These are phyloP conservation scores for Nicotiana sylvestris DNA, from an alignment of 257 asterid genomes.

Conservation along the genomic window DNA sequence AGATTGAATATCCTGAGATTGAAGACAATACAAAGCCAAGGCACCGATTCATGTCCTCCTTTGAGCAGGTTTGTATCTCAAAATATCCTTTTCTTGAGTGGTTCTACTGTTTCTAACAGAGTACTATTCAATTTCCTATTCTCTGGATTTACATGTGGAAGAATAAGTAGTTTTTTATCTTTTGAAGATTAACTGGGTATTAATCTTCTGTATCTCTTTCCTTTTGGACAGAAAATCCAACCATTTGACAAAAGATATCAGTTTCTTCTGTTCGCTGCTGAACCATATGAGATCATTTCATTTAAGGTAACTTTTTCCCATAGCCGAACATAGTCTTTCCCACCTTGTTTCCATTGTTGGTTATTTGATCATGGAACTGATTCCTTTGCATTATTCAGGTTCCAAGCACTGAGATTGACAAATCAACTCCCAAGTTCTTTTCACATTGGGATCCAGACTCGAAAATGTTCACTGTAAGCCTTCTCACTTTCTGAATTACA, in stretches of 20 bases:
- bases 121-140: neutral
- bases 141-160: neutral
- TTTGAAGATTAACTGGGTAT: neutral
- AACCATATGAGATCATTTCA: conserved; percentile 89
- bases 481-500: neutral
- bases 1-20: conserved; percentile 99
- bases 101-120: neutral
- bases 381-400: conserved; percentile 40
- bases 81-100: neutral
- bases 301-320: conserved; percentile 54
- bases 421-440: conserved; percentile 95
- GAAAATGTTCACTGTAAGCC: conserved; percentile 85
- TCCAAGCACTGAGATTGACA: conserved; percentile 92
- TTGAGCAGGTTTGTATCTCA: conserved; percentile 68
- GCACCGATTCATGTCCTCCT: conserved; percentile 98
- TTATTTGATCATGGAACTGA: neutral
- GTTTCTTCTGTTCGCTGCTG: conserved; percentile 91
- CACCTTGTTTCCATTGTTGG: neutral
- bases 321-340: neutral
- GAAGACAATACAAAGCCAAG: conserved; percentile 96
- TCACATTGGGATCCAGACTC: conserved; percentile 99
- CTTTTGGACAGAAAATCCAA: conserved; percentile 61
- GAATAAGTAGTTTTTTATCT: neutral
- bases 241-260: conserved; percentile 83
- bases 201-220: neutral